Evolutionary conservation across 305 asterid species (phyloP).

Genomic region (Fraxinus dipetala): DNA sequence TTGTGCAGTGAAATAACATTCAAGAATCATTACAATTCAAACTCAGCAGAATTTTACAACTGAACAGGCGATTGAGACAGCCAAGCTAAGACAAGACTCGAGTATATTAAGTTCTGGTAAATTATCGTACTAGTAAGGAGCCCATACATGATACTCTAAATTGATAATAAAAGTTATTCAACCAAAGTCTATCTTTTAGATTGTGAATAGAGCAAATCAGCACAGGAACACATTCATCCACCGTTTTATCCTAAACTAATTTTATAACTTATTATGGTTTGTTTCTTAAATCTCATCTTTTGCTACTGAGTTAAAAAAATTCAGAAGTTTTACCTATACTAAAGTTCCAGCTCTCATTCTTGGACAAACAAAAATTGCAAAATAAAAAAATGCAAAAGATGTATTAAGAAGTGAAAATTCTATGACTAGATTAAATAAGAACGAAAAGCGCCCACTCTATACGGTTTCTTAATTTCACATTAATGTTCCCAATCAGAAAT

Average conservation of each 20-base stretch:
- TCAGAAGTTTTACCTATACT: not conserved
- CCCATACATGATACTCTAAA: not conserved
- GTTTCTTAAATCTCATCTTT: not conserved
- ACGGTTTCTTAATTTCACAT: not conserved
- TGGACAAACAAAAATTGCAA: not conserved
- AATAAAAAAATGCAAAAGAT: too few relatives aligned
- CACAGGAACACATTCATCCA: constrained; percentile 5
- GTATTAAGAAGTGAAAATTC: not conserved
- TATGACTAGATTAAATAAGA: not conserved
- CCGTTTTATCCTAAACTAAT: not conserved
- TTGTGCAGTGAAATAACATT: not conserved
- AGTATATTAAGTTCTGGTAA: not conserved
- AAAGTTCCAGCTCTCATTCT: constrained; percentile 1
- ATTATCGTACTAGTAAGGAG: not conserved
- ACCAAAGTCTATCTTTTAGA: not conserved
- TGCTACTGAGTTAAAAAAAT: not conserved
- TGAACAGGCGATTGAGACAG: not conserved
- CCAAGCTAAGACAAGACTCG: constrained; percentile 12
- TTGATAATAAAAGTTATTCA: not conserved
- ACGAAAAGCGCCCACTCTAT: not conserved
- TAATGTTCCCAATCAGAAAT: too few relatives aligned
- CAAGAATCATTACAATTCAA: not conserved
- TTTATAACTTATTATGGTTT: not conserved
- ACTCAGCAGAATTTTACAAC: not conserved
- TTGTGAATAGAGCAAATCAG: not conserved